phyloP scores from a whole-genome alignment of 192 early-diverging fungal genomes.

The Coemansia sp. region DNA sequence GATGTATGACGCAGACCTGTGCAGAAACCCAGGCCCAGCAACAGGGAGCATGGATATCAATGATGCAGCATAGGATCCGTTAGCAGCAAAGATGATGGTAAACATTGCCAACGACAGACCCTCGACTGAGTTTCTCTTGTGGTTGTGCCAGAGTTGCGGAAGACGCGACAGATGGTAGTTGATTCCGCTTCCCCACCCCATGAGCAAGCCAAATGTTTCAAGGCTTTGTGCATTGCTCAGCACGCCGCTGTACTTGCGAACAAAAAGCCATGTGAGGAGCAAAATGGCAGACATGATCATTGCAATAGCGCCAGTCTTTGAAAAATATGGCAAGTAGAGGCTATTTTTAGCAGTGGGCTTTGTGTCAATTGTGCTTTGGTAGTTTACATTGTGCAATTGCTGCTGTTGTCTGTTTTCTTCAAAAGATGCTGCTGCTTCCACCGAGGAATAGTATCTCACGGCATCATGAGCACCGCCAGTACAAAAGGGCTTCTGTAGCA shows the following conservation, averaged over 20 bases:
- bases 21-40: slow-evolving; percentile 8
- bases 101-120: slow-evolving; percentile 78
- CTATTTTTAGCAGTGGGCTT: not conserved
- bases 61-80: slow-evolving; percentile 60
- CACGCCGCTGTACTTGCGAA: not conserved
- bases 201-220: slow-evolving; percentile 55
- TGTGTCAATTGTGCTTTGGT: not conserved
- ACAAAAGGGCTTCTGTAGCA: not conserved
- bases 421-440: not conserved
- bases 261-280: slow-evolving; percentile 7
- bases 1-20: slow-evolving; percentile 17
- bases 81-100: slow-evolving; percentile 61
- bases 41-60: slow-evolving; percentile 52
- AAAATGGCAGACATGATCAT: not conserved
- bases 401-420: not conserved
- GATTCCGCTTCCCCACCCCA: slow-evolving; percentile 67
- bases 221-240: not conserved
- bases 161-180: slow-evolving; percentile 72
- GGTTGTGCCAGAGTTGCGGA: slow-evolving; percentile 77
- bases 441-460: not conserved
- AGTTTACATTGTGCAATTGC: too few species aligned
- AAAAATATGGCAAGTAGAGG: not conserved
- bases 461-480: not conserved
- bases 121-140: slow-evolving; percentile 60
- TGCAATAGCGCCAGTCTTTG: not conserved